Base-by-base conservation (phyloP, 768 basidiomycete species). In the Phlebiopsis gigantea region DNA sequence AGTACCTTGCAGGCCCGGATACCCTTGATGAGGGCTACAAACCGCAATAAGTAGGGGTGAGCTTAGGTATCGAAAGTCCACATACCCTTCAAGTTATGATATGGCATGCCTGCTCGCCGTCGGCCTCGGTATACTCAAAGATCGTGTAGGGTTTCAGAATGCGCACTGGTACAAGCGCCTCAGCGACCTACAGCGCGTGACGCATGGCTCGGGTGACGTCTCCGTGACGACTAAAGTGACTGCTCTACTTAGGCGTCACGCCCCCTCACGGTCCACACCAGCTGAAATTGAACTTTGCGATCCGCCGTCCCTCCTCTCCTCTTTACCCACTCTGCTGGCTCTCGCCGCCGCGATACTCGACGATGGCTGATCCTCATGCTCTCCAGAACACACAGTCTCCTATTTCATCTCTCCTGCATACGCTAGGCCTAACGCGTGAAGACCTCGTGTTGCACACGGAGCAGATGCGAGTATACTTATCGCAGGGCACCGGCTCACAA, bases 1-100 rank as follows among this genome's bases (percentile, higher is more conserved):
- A 55, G 55, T 24, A 69, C 94, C 87, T 99, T 99, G 84, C 93
- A 97, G 59, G 93, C 83, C 60, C 97, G 82, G 73, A 98, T 96
- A 56, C 93, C 94, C 82, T 98, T 98, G 77, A 98, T 98, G 64
- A 98, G 80, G 65, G 95, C 95, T 95, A 46, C 60, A 29, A 57
- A 22, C 55, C 17, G 52, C 30, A 21, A 53, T 64, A 49, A 82
- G 58, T 53, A 22, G 0, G n/a, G 19, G n/a, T n/a, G n/a, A n/a
- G n/a, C n/a, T n/a, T n/a, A n/a, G n/a, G n/a, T n/a, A n/a, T n/a
- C n/a, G n/a, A n/a, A n/a, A n/a, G n/a, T n/a, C n/a, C 39, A 66
- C 75, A 61, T 64, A 86, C 90, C 87, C 76, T 93, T 93, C 66
- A 93, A 81, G 76, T 93, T 93, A 65, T 90, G 83, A 68, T 90